Evolutionary conservation across 1,139 yeast genomes (phyloP), one percentile per base, ranked within the genome.

Genomic region (Martiniozyma asiatica): DNA sequence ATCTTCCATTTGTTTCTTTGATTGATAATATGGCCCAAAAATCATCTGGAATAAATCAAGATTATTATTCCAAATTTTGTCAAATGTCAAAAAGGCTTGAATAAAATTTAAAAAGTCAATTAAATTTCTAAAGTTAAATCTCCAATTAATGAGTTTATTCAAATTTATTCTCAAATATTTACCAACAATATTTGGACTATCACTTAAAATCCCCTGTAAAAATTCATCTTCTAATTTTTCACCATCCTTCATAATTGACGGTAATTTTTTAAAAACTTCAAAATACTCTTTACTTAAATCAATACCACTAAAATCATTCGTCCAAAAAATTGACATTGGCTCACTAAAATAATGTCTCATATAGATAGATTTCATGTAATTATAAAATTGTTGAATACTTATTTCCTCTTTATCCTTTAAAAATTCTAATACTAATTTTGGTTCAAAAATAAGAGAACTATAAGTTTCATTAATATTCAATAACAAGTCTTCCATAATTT

Each of bases 291-390:
- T 46, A 23, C 50, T 51, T 10, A 61, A 39, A 29, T 45, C 47
- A 25, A 53, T 52, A 9, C 49, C 49, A 23, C 55, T 50, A 10
- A 54, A 51, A 14, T 59, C 60, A 26, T 56, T 56, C 7, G 56
- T 51, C 45, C 53, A 45, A 32, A 59, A 57, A 1, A 68, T 51
- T 0, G 79, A 61, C 32, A 75, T 62, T 1, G 89, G 84, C 54
- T 73, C 77, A 35, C 70, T 73, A 46, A 68, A 79, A 48, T 71
- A 80, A 45, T 76, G 78, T 5, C 75, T 64, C 82, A 81, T 75
- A 43, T 73, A 63, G 17, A 75, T 57, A 36, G 78, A 60, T 42
- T 73, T 75, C 39, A 81, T 55, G 27, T 68, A 65, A 11, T 76
- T 79, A 27, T 73, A 63, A 15, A 63, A 53, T 27, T 57, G 48